Evolutionary conservation across 179 eudicot genomes (phyloP).

Genomic region (Pouteria campechiana): DNA sequence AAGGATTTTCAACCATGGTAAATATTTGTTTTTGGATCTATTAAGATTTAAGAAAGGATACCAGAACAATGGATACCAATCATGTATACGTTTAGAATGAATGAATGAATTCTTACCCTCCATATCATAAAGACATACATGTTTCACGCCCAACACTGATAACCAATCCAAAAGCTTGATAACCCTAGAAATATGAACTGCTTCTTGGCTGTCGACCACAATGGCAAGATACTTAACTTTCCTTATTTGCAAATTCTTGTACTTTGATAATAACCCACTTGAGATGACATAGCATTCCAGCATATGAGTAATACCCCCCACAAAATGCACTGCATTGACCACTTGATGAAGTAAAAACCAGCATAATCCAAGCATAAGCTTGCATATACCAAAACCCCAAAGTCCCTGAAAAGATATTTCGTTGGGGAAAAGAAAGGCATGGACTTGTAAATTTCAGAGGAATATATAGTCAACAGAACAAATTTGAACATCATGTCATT

Average conservation of each 20-base stretch:
- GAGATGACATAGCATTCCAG: constrained; percentile 61
- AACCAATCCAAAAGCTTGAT: constrained; percentile 60
- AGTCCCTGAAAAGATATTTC: too few species aligned
- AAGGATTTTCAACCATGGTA: too few species aligned
- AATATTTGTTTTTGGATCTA: too few species aligned
- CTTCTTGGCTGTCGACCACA: constrained; percentile 84
- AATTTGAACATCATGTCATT: too few species aligned
- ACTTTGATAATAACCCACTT: constrained; percentile 27
- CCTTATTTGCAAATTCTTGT: constrained; percentile 35
- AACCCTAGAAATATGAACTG: constrained; percentile 37
- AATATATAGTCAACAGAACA: too few species aligned
- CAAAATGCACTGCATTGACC: constrained; percentile 35
- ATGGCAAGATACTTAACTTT: constrained; percentile 65
- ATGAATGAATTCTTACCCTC: constrained; percentile 44
- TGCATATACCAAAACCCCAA: too few species aligned
- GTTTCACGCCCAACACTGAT: constrained; percentile 53
- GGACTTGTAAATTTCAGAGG: too few species aligned
- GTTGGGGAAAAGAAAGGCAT: too few species aligned
- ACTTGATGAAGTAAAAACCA: constrained; percentile 53
- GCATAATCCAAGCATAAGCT: constrained; percentile 23
- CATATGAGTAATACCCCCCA: constrained; percentile 10
- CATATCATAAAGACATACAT: constrained; percentile 65
- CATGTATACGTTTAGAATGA: not conserved
- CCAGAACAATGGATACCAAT: not conserved
- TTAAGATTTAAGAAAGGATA: not conserved